Conservation (phyloP, 1,284 basidiomycete genomes). For the Austroboletus niveus region DNA sequence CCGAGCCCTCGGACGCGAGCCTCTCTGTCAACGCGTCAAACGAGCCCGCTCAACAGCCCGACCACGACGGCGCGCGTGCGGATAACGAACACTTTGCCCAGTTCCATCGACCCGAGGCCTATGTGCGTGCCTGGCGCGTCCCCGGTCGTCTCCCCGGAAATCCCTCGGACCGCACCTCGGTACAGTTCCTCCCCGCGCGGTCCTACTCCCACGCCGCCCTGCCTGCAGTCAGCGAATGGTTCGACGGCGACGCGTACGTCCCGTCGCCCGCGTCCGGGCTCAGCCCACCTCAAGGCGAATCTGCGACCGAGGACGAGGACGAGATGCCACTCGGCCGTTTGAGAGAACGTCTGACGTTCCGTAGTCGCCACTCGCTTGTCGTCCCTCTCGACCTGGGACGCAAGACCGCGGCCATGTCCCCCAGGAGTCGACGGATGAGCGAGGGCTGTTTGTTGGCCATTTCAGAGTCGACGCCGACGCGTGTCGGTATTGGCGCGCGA, state of each 20-base stretch:
- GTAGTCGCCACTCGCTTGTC: neutral
- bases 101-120: conserved; percentile 17
- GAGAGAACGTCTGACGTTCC: conserved; percentile 10
- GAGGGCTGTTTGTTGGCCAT: conserved; percentile 22
- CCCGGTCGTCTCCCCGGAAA: conserved; percentile 21
- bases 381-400: neutral
- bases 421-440: conserved; percentile 13
- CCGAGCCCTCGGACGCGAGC: conserved; percentile 2
- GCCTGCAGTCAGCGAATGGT: conserved; percentile 11
- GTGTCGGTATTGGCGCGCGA: conserved; percentile 7
- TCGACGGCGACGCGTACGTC: conserved; percentile 12
- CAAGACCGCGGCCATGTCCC: conserved; percentile 4
- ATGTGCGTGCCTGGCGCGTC: conserved; percentile 20
- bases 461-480: conserved; percentile 18
- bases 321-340: conserved; percentile 17
- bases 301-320: conserved; percentile 15
- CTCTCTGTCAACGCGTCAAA: neutral
- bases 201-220: conserved; percentile 11
- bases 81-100: conserved; percentile 6
- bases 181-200: neutral
- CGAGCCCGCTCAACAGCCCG: neutral
- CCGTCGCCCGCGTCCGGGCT: conserved; percentile 16
- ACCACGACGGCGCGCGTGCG: neutral
- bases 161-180: neutral
- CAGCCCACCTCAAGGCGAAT: conserved; percentile 17